Evolutionary conservation across 1,139 yeast species (phyloP), one percentile per base, ranked within the genome.

Genomic region (Groenewaldozyma auringiensis): DNA sequence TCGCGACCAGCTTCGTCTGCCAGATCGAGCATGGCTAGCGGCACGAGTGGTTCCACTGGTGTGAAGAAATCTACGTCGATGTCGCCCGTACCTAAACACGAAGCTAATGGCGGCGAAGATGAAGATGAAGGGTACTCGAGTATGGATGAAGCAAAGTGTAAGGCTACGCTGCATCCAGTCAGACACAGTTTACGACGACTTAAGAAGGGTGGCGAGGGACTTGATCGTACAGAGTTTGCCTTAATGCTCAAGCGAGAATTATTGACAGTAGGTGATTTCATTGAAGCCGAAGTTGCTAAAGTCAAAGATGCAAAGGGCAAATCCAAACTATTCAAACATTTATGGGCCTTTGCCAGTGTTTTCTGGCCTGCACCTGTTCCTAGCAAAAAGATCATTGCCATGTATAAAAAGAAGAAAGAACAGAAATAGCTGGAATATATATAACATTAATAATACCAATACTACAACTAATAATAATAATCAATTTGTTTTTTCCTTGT

Each of bases 351-450:
- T 64, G 94, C 96, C 6, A 76, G 94, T 34, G 76, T 79, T 50
- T 92, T 83, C 63, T 92, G 98, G 98, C 98, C 98, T 1, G 86
- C 81, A 2, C 79, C 79, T 53, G 97, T 86, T 37, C 60, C 70
- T 16, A 83, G 95, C 49, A 70, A 74, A 41, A 84, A 84, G 66
- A 80, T 92, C 56, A 77, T 78, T 64, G 83, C 80, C 44, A 92
- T 92, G 96, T 92, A 89, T 65, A 75, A 75, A 58, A 82, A 85
- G 65, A 66, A 64, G 54, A 47, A 47, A 46, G 49, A 45, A 14
- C 38, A 35, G n/a, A 11, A 13, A 8, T 35, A 20, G 16, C 6
- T 8, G 31, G 11, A 8, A 8, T 25, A 25, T 25, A 25, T 13
- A 25, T 8, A 8, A 25, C 31, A 25, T 8, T 25, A 25, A 25